Evolutionary conservation across 208 protist species (phyloP).

Genomic region (Trypanosoma grayi): DNA sequence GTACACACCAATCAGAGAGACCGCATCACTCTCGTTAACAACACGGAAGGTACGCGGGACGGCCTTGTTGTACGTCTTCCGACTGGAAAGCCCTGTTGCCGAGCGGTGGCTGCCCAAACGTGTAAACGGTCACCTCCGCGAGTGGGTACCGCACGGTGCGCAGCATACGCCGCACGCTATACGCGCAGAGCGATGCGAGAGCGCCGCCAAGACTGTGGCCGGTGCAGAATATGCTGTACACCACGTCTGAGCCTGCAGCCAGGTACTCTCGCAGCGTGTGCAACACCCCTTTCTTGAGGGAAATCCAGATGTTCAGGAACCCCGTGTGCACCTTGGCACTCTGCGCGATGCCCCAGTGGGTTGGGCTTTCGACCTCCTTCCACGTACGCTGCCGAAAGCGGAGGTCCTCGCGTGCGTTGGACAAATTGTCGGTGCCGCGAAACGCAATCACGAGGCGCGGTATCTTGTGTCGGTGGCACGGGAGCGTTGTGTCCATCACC

Average conservation of each 20-base stretch:
- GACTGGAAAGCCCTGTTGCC: conserved; percentile 69
- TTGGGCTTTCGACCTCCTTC: conserved; percentile 56
- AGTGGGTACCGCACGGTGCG: conserved; percentile 49
- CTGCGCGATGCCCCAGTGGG: conserved; percentile 19
- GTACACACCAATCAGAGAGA: conserved; percentile 56
- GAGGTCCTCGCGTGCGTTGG: conserved; percentile 68
- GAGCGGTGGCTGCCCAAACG: conserved; percentile 78
- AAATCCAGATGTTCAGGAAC: conserved; percentile 79
- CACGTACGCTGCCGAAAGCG: conserved; percentile 55
- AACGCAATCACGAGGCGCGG: conserved; percentile 74
- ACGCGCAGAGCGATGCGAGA: conserved; percentile 75
- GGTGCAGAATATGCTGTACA: conserved; percentile 57
- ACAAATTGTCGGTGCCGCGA: conserved; percentile 73
- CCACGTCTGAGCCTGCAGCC: conserved; percentile 5
- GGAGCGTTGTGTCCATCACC: conserved; percentile 36
- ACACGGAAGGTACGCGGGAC: conserved; percentile 78
- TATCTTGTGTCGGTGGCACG: conserved; percentile 36
- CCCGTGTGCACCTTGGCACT: conserved; percentile 70
- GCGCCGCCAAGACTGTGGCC: conserved; percentile 83
- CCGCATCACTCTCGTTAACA: conserved; percentile 85
- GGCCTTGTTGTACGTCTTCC: conserved; percentile 67
- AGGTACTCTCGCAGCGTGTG: conserved; percentile 47
- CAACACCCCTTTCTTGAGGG: conserved; percentile 61
- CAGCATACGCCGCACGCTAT: conserved; percentile 62
- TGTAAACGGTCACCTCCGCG: conserved; percentile 70